Base-by-base conservation (phyloP, 2,329 filamentous ascomycete genomes). In the Colletotrichum sp. region DNA sequence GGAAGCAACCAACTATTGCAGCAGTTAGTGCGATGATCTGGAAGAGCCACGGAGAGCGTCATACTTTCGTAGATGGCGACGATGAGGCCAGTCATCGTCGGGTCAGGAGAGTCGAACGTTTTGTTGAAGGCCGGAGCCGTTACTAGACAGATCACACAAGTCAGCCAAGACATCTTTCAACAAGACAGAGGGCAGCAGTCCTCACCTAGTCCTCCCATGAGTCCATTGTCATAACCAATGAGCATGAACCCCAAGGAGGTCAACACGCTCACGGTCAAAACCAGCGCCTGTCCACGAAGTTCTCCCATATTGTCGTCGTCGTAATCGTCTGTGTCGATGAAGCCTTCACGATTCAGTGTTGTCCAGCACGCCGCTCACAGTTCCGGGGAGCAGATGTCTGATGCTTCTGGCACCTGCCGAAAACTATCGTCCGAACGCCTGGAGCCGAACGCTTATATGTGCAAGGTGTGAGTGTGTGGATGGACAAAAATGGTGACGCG, bases 221-320 rank as follows among this genome's bases (percentile, higher is more conserved):
- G 79, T 6, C 86, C 86, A 82, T 88, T 88, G 74, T 87, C 86
- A 75, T 83, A 88, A 24, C 87, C 87, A 57, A 89, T 88, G 43
- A 89, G 82, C 78, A 89, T 83, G 74, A 89, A 89, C 0, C 87
- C 86, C 52, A 89, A 76, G 34, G 85, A 88, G 0, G 87, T 87
- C 77, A 89, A 79, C 9, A 83, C 79, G 26, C 85, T 87, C 72
- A 89, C 86, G 21, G 86, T 83, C 26, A 83, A 78, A 26, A 89
- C 81, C 26, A 89, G 83, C 16, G 82, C 78, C 39, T 82, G 83
- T 43, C 86, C 86, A 14, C 64, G 39, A 59, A 75, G 70, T 39
- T 75, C 73, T 16, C 64, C 64, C 73, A 75, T 75, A 3, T 32
- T 68, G 32, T 16, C 24, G 21, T 12, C 8, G n/a, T 21, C 24